Evolutionary conservation across 2,329 filamentous ascomycete genomes (phyloP).

Genomic region (Fusarium keratoplasticum): DNA sequence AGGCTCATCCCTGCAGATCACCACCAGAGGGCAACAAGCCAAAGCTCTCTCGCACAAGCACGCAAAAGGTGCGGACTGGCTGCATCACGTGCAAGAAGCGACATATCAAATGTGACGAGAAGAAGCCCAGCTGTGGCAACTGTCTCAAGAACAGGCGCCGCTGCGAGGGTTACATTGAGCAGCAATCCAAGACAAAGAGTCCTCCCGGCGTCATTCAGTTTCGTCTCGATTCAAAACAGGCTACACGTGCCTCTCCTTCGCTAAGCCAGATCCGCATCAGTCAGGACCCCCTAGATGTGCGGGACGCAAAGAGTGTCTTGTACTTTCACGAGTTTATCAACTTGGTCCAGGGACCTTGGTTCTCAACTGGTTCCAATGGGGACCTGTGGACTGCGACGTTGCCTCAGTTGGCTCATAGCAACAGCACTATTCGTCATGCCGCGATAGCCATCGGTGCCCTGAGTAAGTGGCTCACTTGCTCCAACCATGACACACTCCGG

Average conservation of each 20-base stretch:
- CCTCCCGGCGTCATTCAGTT: slow-evolving; percentile 22
- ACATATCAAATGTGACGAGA: slow-evolving; percentile 40
- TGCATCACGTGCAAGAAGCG: slow-evolving; percentile 42
- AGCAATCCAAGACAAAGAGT: neutral
- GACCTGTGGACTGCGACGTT: slow-evolving; percentile 46
- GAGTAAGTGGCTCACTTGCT: slow-evolving; percentile 27
- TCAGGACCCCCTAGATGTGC: slow-evolving; percentile 19
- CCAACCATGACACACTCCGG: neutral
- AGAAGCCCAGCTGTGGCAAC: slow-evolving; percentile 28
- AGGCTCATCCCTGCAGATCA: neutral
- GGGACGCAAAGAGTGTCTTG: slow-evolving; percentile 10
- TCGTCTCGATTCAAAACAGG: slow-evolving; percentile 41
- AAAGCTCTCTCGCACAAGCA: slow-evolving; percentile 36
- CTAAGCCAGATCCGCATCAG: slow-evolving; percentile 19
- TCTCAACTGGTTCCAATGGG: slow-evolving; percentile 36
- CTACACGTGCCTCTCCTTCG: neutral
- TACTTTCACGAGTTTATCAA: slow-evolving; percentile 50
- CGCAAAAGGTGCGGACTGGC: slow-evolving; percentile 35
- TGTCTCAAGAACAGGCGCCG: slow-evolving; percentile 24
- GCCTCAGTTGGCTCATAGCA: slow-evolving; percentile 46
- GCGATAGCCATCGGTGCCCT: slow-evolving; percentile 49
- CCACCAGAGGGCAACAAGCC: neutral
- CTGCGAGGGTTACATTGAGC: slow-evolving; percentile 29
- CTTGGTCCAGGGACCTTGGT: slow-evolving; percentile 46
- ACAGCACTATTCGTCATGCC: slow-evolving; percentile 44